Base-by-base conservation (phyloP, 2,329 filamentous ascomycete genomes). In the Beauveria brongniartii region DNA sequence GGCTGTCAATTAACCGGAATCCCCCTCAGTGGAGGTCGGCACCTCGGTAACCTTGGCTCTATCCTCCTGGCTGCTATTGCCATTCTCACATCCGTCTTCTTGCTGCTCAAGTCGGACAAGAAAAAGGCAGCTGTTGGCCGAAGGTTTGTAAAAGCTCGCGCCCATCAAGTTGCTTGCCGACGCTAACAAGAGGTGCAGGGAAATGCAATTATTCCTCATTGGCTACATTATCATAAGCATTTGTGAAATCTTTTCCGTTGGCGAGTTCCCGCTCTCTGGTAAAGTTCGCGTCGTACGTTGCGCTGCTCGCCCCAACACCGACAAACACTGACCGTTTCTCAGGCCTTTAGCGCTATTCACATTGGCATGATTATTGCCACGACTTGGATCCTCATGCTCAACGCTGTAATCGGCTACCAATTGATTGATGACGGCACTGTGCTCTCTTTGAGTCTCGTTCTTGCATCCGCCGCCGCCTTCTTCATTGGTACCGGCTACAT, bases 201-300 rank as follows among this genome's bases (percentile, higher is more conserved):
- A 99, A 75, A 97, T 99, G 84, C 94, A 99, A 80, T 70, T 97
- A 40, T 97, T 99, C 77, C 83, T 99, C 55, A 64, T 90, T 47
- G 88, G 89, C 55, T 99, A 91, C 73, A 88, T 96, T 61, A 75
- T 97, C 62, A 86, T 97, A 63, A 86, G 90, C 68, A 90, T 99
- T 69, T 97, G 92, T 76, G 94, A 97, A 74, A 96, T 99, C 69
- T 97, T 99, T 77, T 92, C 92, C 0, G 86, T 97, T 41, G 94
- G 94, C 67, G 90, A 88, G 34, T 93, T 99, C 69, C 92, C 93
- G 3, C 77, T 97, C 22, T 78, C 83, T 66, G 77, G 80, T 57
- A 84, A 77, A 55, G 89, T 90, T 62, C 86, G 92, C 72, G 82
- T 90, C 68, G 91, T 89, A 81, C 65, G 87, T 78, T 3, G n/a